These are phyloP conservation scores for Citrus sp. DNA, from an alignment of 345 rosid species.

Conservation along the genomic window DNA sequence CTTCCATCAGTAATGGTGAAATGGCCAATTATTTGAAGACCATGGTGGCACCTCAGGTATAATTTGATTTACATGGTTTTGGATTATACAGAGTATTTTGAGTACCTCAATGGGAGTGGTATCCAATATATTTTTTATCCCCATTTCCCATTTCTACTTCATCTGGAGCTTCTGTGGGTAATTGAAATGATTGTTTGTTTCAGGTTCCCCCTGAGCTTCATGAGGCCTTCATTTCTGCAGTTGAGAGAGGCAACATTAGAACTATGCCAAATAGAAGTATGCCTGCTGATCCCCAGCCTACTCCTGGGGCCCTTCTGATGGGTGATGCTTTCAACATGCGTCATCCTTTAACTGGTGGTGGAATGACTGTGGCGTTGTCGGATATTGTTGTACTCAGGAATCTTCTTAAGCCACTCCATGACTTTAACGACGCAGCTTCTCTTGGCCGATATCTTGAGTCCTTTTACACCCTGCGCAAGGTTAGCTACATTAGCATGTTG, in stretches of 20 bases:
- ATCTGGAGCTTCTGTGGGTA: neutral
- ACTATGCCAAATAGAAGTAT: slow-evolving; percentile 58
- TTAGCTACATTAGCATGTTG: slow-evolving; percentile 10
- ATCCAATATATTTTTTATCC: neutral
- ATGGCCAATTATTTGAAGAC: slow-evolving; percentile 41
- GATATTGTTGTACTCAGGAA: slow-evolving; percentile 49
- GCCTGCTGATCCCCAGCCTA: slow-evolving; percentile 52
- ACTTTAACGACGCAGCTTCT: slow-evolving; percentile 36
- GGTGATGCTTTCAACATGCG: slow-evolving; percentile 61
- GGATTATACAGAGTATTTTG: neutral
- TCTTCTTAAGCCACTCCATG: slow-evolving; percentile 30
- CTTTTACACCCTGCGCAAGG: slow-evolving; percentile 58
- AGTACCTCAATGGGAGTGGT: neutral
- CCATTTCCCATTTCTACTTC: neutral
- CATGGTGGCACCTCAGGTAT: slow-evolving; percentile 37
- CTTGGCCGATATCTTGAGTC: slow-evolving; percentile 44
- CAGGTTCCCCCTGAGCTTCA: slow-evolving; percentile 39
- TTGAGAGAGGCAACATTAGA: slow-evolving; percentile 45
- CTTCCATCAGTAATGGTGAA: slow-evolving; percentile 46
- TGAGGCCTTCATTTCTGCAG: slow-evolving; percentile 37
- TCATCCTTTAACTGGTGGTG: slow-evolving; percentile 55
- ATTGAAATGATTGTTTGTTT: neutral
- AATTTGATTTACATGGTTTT: neutral
- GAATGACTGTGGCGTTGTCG: slow-evolving; percentile 55
- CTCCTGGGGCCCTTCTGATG: slow-evolving; percentile 46